Conservation (phyloP, 192 early-diverging fungal genomes). For the Phycomyces blakesleeanus region DNA sequence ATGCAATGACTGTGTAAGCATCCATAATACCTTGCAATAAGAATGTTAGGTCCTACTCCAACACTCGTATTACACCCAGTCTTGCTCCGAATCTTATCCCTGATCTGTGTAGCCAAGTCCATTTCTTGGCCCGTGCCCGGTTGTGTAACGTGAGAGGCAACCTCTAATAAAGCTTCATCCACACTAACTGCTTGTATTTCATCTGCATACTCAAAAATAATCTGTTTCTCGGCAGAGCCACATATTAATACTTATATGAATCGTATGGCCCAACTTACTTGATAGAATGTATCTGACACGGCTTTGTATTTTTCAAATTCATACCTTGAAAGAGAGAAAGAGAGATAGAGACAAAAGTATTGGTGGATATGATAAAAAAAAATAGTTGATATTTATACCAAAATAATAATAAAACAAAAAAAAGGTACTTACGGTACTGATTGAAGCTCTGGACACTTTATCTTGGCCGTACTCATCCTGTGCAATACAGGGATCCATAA, state of each 20-base stretch:
- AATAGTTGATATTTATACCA: slow-evolving; percentile 25
- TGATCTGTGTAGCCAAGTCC: slow-evolving; percentile 53
- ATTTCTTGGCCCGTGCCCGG: slow-evolving; percentile 32
- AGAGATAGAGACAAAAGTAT: too few species aligned
- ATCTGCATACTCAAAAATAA: slow-evolving; percentile 61
- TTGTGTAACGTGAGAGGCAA: slow-evolving; percentile 40
- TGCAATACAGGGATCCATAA: neutral
- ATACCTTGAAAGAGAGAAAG: slow-evolving; percentile 31
- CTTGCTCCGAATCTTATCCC: slow-evolving; percentile 39
- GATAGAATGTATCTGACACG: slow-evolving; percentile 60
- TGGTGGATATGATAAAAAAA: slow-evolving; percentile 38
- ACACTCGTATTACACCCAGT: slow-evolving; percentile 71
- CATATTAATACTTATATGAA: too few species aligned
- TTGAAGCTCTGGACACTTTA: slow-evolving; percentile 58
- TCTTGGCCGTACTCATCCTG: slow-evolving; percentile 61
- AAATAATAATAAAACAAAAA: slow-evolving; percentile 25
- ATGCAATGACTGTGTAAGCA: slow-evolving; percentile 3
- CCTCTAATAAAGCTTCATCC: slow-evolving; percentile 82
- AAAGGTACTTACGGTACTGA: slow-evolving; percentile 54
- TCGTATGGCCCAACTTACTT: slow-evolving; percentile 14
- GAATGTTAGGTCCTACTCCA: slow-evolving; percentile 69
- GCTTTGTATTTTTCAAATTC: slow-evolving; percentile 71
- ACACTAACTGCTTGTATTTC: slow-evolving; percentile 77
- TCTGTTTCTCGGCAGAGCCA: too few species aligned
- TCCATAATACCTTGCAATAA: slow-evolving; percentile 58